phyloP scores from a whole-genome alignment of 768 basidiomycete species.

The Imleria badia region DNA sequence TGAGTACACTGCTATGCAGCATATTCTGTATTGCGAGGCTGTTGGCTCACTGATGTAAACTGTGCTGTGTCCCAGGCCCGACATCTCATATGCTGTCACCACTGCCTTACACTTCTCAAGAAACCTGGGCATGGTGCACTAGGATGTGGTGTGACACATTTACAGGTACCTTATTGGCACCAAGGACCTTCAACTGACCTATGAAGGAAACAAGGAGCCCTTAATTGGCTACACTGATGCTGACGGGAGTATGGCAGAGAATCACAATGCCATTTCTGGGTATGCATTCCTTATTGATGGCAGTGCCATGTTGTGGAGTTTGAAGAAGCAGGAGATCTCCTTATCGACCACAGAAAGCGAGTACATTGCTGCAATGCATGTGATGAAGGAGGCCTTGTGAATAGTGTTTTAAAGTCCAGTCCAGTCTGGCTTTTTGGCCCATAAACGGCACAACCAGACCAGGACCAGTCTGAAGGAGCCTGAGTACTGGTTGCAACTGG shows the following conservation, averaged over 20 bases:
- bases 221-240: background rate
- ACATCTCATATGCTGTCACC: background rate
- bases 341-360: background rate
- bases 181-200: background rate
- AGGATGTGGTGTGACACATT: background rate
- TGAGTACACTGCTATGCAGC: conserved; percentile 22
- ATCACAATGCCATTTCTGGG: background rate
- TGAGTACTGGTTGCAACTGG: too few relatives aligned
- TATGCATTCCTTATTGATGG: background rate
- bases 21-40: conserved; percentile 32
- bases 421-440: too few relatives aligned
- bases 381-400: background rate
- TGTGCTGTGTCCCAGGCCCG: too few relatives aligned
- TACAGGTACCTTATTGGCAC: background rate
- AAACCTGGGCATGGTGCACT: background rate
- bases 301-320: background rate
- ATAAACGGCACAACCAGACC: too few relatives aligned
- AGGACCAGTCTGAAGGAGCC: too few relatives aligned
- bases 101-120: background rate
- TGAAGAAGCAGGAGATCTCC: background rate
- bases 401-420: too few relatives aligned
- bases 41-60: too few relatives aligned
- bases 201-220: background rate
- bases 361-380: background rate
- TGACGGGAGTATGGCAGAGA: background rate